These are phyloP conservation scores for Blastobotrys capitulatus DNA, from an alignment of 1,139 yeast genomes.

Conservation along the genomic window DNA sequence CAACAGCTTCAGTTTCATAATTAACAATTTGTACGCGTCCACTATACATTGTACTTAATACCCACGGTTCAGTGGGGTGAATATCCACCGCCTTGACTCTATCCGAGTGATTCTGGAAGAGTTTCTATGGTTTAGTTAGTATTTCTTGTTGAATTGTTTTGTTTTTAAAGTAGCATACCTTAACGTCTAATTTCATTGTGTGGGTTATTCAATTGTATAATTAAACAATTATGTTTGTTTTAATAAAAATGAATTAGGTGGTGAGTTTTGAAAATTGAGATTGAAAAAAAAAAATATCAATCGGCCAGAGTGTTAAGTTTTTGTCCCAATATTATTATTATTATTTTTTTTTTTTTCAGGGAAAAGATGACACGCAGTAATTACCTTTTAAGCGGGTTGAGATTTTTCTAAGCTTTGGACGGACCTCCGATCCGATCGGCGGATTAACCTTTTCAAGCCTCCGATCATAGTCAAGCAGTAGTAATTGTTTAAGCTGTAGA, in stretches of 20 bases:
- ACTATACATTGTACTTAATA: slow-evolving; percentile 76
- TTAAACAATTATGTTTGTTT: too few relatives aligned
- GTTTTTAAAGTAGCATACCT: slow-evolving; percentile 15
- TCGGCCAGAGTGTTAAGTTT: slow-evolving; percentile 9
- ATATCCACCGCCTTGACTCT: slow-evolving; percentile 97
- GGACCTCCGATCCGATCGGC: too few relatives aligned
- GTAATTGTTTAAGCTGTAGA: too few relatives aligned
- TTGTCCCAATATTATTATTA: too few relatives aligned
- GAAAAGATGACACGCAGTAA: neutral
- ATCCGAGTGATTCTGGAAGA: slow-evolving; percentile 82
- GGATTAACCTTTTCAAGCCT: too few relatives aligned
- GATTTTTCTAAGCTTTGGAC: too few relatives aligned
- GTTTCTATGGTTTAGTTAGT: slow-evolving; percentile 39
- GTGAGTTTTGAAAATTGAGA: too few relatives aligned
- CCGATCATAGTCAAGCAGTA: too few relatives aligned
- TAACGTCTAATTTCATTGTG: slow-evolving; percentile 26
- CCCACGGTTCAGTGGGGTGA: slow-evolving; percentile 98
- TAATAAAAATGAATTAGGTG: too few relatives aligned
- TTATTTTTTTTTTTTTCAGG: neutral
- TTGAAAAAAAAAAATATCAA: neutral
- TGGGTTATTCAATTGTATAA: neutral
- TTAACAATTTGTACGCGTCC: slow-evolving; percentile 85
- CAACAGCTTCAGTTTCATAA: slow-evolving; percentile 66
- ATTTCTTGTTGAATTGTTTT: neutral
- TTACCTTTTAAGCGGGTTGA: too few relatives aligned